Evolutionary conservation across 495 filamentous ascomycete genomes (phyloP).

Genomic region (Hapsidospora chrysogenum): DNA sequence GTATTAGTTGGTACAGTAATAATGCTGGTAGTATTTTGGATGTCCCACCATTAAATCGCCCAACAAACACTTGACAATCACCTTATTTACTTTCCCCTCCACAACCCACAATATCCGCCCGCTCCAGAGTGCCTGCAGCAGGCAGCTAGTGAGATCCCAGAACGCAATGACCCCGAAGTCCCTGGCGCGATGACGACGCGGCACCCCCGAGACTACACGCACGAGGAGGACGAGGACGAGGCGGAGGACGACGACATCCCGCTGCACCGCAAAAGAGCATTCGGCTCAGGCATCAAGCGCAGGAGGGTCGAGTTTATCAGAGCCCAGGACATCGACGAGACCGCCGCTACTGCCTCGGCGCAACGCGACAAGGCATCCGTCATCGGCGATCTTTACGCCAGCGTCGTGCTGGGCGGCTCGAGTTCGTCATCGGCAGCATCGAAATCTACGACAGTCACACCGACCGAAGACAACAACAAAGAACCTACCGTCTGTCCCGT

Average conservation of each 20-base stretch:
- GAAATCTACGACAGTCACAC: conserved; percentile 6
- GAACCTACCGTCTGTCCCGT: conserved; percentile 4
- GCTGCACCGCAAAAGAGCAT: conserved; percentile 56
- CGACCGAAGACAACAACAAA: conserved; percentile 12
- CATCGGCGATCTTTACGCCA: conserved; percentile 52
- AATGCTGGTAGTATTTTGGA: too few species aligned
- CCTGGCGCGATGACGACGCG: not conserved
- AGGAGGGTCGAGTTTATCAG: conserved; percentile 71
- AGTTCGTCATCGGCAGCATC: conserved; percentile 6
- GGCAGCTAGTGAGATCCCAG: too few species aligned
- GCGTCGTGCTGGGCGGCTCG: conserved; percentile 39
- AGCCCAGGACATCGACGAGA: conserved; percentile 33
- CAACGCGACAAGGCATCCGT: conserved; percentile 17
- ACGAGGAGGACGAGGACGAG: conserved; percentile 5
- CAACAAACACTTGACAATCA: too few species aligned
- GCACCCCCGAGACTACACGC: not conserved
- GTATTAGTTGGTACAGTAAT: too few species aligned
- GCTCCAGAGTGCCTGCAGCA: too few species aligned
- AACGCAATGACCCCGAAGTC: too few species aligned
- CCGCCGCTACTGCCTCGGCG: conserved; percentile 18
- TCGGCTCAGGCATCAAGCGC: conserved; percentile 60
- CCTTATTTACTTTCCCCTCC: too few species aligned
- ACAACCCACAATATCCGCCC: too few species aligned
- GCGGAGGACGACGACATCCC: conserved; percentile 42
- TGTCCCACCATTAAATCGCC: too few species aligned